phyloP scores from a whole-genome alignment of 179 eudicot species.

The Actinidia arguta region DNA sequence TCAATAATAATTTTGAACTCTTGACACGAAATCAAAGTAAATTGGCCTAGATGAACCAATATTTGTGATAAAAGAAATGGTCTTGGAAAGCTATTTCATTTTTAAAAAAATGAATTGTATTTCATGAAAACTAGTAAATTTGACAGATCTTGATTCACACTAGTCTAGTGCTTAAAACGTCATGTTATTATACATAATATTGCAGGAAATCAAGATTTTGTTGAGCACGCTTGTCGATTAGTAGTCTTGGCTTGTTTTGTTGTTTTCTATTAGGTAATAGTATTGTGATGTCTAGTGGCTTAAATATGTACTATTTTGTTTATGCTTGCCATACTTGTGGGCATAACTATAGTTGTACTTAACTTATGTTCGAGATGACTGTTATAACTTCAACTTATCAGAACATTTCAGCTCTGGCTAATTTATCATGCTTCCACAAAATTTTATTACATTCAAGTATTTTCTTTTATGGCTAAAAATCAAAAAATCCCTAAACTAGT shows the following conservation, averaged over 20 bases:
- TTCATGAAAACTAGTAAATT: background rate
- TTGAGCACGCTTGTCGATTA: too few relatives aligned
- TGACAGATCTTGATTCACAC: background rate
- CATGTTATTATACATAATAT: background rate
- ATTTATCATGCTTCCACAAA: too few relatives aligned
- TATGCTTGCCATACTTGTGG: background rate
- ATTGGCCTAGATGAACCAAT: too few relatives aligned
- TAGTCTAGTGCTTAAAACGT: background rate
- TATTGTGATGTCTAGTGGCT: background rate
- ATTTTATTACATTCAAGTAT: too few relatives aligned
- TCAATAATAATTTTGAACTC: background rate
- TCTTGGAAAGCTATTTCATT: background rate
- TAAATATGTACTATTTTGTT: background rate
- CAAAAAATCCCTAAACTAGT: too few relatives aligned
- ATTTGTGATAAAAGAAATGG: background rate
- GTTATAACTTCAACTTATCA: too few relatives aligned
- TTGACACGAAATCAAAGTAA: too few relatives aligned
- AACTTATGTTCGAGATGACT: background rate
- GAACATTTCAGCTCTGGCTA: too few relatives aligned
- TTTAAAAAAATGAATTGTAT: background rate
- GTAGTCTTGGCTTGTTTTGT: too few relatives aligned
- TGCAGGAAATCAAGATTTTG: background rate
- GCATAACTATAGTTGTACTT: background rate
- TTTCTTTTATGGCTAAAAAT: too few relatives aligned
- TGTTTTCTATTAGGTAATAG: too few relatives aligned